Percentiles rank a stretch among this genome's conserved stretches.
These are phyloP conservation scores for Rhizomucor pusillus DNA, from an alignment of 371 early-diverging fungal genomes.

Conservation along the genomic window DNA sequence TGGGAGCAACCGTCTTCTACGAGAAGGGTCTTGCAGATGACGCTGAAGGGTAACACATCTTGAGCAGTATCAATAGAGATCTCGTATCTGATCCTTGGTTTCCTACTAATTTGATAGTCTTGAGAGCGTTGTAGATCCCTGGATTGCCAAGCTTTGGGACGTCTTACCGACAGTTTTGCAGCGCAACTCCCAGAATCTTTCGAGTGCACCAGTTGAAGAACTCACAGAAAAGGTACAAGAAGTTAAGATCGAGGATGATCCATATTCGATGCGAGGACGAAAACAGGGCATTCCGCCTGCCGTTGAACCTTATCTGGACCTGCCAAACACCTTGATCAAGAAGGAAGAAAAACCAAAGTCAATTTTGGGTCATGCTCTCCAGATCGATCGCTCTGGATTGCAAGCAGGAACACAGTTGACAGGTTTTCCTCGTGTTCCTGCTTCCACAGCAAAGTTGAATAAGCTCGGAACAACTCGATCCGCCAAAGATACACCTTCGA, in stretches of 20 bases:
- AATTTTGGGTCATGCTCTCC: constrained; percentile 27
- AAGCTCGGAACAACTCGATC: constrained; percentile 16
- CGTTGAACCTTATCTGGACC: constrained; percentile 14
- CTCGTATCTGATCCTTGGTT: too few species aligned
- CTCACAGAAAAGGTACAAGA: constrained; percentile 7
- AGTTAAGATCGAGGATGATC: constrained; percentile 11
- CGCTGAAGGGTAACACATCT: constrained; percentile 70
- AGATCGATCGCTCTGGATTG: constrained; percentile 53
- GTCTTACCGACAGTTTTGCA: constrained; percentile 52
- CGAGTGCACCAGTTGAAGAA: neutral
- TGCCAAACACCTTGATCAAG: constrained; percentile 14
- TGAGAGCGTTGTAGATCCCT: constrained; percentile 87
- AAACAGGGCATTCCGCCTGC: constrained; percentile 5
- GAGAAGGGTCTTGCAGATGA: constrained; percentile 86
- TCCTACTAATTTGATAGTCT: constrained; percentile 47
- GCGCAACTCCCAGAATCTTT: constrained; percentile 5
- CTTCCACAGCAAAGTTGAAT: constrained; percentile 39
- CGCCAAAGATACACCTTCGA: constrained; percentile 5
- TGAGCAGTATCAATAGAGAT: neutral
- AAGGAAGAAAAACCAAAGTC: constrained; percentile 7
- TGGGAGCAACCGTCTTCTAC: constrained; percentile 75
- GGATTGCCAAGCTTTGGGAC: constrained; percentile 87
- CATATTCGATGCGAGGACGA: constrained; percentile 15
- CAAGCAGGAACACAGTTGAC: constrained; percentile 57
- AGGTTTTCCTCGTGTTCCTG: constrained; percentile 61